Evolutionary conservation across 768 basidiomycete species (phyloP).

Genomic region (Coprinopsis sp.): DNA sequence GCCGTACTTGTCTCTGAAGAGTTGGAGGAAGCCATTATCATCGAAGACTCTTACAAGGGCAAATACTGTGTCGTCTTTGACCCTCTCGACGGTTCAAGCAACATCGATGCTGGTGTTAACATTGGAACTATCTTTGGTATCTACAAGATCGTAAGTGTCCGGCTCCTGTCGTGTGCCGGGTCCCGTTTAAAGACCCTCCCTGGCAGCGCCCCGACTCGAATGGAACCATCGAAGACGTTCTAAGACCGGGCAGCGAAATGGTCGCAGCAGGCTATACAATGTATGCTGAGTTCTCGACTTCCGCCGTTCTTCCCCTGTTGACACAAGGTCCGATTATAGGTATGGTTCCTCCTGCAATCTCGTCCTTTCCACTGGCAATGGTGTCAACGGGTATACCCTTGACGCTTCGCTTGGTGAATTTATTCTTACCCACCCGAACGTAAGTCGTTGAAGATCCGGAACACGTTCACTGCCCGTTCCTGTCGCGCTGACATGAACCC

Average conservation of each 20-base stretch:
- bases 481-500: neutral
- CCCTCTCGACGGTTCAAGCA: constrained; percentile 92
- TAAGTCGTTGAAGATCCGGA: constrained; percentile 22
- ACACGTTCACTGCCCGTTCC: constrained; percentile 18
- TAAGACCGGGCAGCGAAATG: constrained; percentile 93
- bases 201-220: constrained; percentile 65
- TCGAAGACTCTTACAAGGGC: constrained; percentile 75
- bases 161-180: neutral
- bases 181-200: constrained; percentile 7
- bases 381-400: constrained; percentile 97
- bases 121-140: constrained; percentile 98
- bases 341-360: constrained; percentile 94
- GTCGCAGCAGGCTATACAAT: constrained; percentile 98
- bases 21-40: constrained; percentile 86
- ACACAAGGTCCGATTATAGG: no score
- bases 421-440: constrained; percentile 96
- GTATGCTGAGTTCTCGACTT: no score
- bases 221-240: constrained; percentile 82
- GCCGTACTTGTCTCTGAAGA: constrained; percentile 98
- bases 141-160: constrained; percentile 73
- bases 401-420: constrained; percentile 96
- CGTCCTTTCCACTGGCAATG: constrained; percentile 89
- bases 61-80: constrained; percentile 98
- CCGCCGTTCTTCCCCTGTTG: no score
- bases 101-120: constrained; percentile 98